Conservation (phyloP, 2,329 filamentous ascomycete species). For the Curvularia eragrostidis region DNA sequence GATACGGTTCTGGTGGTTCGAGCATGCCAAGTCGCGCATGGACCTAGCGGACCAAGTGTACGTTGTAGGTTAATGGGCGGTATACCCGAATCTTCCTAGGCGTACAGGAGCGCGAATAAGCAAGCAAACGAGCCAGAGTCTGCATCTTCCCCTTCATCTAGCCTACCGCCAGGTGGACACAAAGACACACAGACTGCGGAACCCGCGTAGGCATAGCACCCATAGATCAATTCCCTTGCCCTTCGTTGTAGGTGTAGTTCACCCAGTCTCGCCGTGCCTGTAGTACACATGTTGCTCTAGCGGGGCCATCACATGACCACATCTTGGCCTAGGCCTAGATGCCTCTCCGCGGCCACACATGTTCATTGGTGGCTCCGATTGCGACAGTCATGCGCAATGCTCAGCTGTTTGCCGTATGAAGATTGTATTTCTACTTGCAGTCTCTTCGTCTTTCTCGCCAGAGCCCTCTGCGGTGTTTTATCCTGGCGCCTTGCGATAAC, state of each 20-base stretch:
- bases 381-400: slow-evolving; percentile 17
- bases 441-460: not conserved
- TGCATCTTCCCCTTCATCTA: not conserved
- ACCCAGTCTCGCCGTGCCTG: not conserved
- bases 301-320: not conserved
- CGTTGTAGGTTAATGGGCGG: too few relatives aligned
- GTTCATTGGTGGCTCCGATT: slow-evolving; percentile 9
- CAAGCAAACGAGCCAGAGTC: not conserved
- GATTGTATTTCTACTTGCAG: not conserved
- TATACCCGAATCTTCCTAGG: too few relatives aligned
- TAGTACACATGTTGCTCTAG: not conserved
- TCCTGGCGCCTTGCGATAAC: slow-evolving; percentile 3
- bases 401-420: slow-evolving; percentile 5
- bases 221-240: too few relatives aligned
- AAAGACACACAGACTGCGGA: not conserved
- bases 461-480: not conserved
- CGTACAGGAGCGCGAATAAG: not conserved
- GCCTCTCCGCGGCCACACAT: not conserved
- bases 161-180: not conserved
- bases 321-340: slow-evolving; percentile 1
- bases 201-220: not conserved
- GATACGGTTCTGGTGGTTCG: not conserved
- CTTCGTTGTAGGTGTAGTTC: not conserved
- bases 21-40: not conserved
- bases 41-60: not conserved